Evolutionary conservation across 2,329 filamentous ascomycete genomes (phyloP), one percentile per base, ranked within the genome.

Genomic region (Paecilomyces sp.): DNA sequence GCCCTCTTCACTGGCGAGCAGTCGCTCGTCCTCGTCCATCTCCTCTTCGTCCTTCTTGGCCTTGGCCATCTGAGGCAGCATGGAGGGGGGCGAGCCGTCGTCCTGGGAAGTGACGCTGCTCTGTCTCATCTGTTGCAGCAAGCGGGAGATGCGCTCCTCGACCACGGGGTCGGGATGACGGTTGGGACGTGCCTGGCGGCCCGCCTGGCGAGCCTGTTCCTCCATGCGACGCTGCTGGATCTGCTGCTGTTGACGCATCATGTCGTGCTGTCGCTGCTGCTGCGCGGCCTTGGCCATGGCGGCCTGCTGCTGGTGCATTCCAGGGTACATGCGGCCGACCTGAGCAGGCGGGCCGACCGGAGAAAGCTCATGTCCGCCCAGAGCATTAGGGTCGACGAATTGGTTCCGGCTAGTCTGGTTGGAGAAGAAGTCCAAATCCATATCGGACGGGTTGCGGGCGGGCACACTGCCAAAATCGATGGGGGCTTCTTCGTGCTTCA

Each of bases 11-110:
- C 92, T 97, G n/a, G 91, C 91, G 55, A 97, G 82, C 9, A 97
- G 82, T 66, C 91, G 85, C 82, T 97, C 94, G 68, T 97, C 94
- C 75, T 97, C 93, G 68, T 99, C 94, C 93, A 99, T 97, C 57
- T 97, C 93, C 63, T 97, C 92, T 69, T 97, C 92, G 53, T 97
- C 92, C 82, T 97, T 97, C 83, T 88, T 92, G 63, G 85, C 78
- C 64, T 88, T 88, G 56, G 88, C 82, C 67, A 91, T 84, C 72
- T 91, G 88, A 59, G 86, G 81, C n/a, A 87, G 74, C 12, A 82
- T 66, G 54, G 72, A 68, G 13, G 68, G 68, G 7, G 65, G 66
- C 1, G 71, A 70, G 34, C 69, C 77, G 28, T 83, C 80, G 55
- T 84, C 80, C 28, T 79, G 76, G 3, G 82, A 79, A 6, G 80